Base-by-base conservation (phyloP, 306 rosid species). In the Adenanthera pavonina region DNA sequence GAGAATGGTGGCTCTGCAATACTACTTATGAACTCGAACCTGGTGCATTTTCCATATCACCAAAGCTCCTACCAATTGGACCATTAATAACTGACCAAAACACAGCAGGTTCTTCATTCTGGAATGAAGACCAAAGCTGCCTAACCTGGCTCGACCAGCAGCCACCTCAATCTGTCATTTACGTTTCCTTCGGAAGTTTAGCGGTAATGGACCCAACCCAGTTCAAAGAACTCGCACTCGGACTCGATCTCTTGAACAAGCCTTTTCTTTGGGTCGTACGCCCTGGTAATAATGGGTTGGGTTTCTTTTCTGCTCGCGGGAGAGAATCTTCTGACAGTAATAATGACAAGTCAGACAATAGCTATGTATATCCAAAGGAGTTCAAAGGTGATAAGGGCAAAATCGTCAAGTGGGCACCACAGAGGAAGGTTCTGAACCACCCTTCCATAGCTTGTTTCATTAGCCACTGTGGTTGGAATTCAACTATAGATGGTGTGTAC, bases 181-280 rank as follows among this genome's bases (percentile, higher is more conserved):
- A 57, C 5, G 34, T 57, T 20, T 57, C 64, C 35, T 57, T 57
- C 11, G 64, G 64, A 20, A 57, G 64, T 57, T 8, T 57, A 3
- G 64, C 35, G 2, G 64, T 57, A 57, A 57, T 57, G 35, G 64
- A 57, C 14, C 34, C 35, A 3, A 19, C 2, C 64, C 35, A 57
- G 5, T 57, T 57, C 64, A 57, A 20, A 8, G 64, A 57, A 57
- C 64, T 57, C 9, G 35, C 64, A 8, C 34, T 57, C 0, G 64
- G 64, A 8, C 64, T 57, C 5, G 35, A 19, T 8, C 64, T 57
- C 9, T 8, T 19, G 3, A 3, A 57, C 10, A 57, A 3, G 64
- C 64, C 64, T 8, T 57, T 57, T 20, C 64, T 57, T 57, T 57
- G 64, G 64, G 64, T 57, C 7, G 64, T 57, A 3, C 64, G 64